Percentiles rank a stretch among this genome's conserved stretches.
Conservation (phyloP, 805 yeast species). For the Yarrowia sp. region DNA sequence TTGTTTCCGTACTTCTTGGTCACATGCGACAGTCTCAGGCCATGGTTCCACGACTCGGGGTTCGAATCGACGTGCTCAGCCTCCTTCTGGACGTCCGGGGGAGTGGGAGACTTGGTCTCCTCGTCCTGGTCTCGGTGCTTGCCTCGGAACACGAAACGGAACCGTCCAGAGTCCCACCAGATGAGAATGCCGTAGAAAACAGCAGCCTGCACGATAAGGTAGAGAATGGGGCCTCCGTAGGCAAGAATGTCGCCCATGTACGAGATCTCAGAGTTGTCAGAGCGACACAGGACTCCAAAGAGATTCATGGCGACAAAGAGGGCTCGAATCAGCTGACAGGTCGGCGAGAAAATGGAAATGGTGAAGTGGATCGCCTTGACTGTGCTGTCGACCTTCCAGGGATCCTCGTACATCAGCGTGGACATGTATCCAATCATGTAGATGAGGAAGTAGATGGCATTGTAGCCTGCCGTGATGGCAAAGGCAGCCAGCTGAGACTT, state of each 20-base stretch:
- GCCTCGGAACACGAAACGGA: conserved; percentile 28
- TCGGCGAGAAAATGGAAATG: conserved; percentile 37
- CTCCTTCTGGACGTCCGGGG: conserved; percentile 35
- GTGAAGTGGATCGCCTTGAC: conserved; percentile 36
- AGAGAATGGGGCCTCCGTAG: conserved; percentile 40
- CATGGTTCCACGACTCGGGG: conserved; percentile 30
- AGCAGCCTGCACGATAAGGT: conserved; percentile 36
- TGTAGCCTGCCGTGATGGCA: conserved; percentile 40
- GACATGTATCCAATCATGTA: conserved; percentile 39
- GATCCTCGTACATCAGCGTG: conserved; percentile 37
- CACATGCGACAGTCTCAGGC: conserved; percentile 37
- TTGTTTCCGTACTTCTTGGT: conserved; percentile 34
- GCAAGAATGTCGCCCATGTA: conserved; percentile 38
- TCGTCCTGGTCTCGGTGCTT: conserved; percentile 27
- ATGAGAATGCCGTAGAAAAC: conserved; percentile 33
- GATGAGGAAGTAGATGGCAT: conserved; percentile 37
- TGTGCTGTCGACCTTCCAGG: conserved; percentile 33
- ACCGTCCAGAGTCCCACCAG: conserved; percentile 41
- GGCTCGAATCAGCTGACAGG: conserved; percentile 36
- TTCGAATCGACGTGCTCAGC: conserved; percentile 33
- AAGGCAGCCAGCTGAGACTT: conserved; percentile 42
- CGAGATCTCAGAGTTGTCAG: conserved; percentile 31
- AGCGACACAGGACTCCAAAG: conserved; percentile 38
- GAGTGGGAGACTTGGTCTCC: conserved; percentile 29
- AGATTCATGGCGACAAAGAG: conserved; percentile 38